Evolutionary conservation across 352 stramenopile species (phyloP), one percentile per base, ranked within the genome.

Genomic region (Globisporangium perplexum): DNA sequence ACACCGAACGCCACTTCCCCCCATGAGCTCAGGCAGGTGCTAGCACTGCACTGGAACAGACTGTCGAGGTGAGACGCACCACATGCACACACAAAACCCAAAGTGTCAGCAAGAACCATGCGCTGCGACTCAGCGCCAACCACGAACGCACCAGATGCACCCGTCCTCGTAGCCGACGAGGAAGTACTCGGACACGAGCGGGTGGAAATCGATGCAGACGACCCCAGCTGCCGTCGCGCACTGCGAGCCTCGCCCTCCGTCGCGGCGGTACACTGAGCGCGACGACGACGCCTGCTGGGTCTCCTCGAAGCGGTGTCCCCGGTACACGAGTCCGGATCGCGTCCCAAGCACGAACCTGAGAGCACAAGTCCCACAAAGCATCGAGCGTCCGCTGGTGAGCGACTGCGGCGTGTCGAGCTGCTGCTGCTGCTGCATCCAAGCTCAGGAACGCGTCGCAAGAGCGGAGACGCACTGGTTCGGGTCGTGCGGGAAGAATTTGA

Each of bases 111-210:
- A n/a, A n/a, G n/a, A n/a, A n/a, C n/a, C n/a, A n/a, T n/a, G n/a
- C n/a, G n/a, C n/a, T n/a, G n/a, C n/a, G n/a, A n/a, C 31, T 36
- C 11, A 12, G 31, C 12, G 8, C 11, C 31, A 14, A 14, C 11
- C 4, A 36, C 14, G 10, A 33, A 45, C 56, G 45, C 44, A 80
- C 71, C 72, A 80, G 15, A 86, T 66, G 12, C 60, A 59, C 28
- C 76, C 79, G 39, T 90, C 79, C 36, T 70, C 65, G 42, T 86
- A 90, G 0, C 79, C 79, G 2, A 72, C 79, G 22, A 90, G 70
- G 38, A 90, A 88, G 60, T 86, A 86, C 23, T 67, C 51, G 0
- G 53, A 22, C 12, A 68, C 43, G 23, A 79, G 72, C 20, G 76
- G 76, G 52, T 86, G 70, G 35, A 83, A 85, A 14, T 65, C 76